A percentile compares a stretch with the other conserved stretches of the same genome.
Evolutionary conservation across 345 rosid genomes (phyloP).

Genomic region (Populus alba): DNA sequence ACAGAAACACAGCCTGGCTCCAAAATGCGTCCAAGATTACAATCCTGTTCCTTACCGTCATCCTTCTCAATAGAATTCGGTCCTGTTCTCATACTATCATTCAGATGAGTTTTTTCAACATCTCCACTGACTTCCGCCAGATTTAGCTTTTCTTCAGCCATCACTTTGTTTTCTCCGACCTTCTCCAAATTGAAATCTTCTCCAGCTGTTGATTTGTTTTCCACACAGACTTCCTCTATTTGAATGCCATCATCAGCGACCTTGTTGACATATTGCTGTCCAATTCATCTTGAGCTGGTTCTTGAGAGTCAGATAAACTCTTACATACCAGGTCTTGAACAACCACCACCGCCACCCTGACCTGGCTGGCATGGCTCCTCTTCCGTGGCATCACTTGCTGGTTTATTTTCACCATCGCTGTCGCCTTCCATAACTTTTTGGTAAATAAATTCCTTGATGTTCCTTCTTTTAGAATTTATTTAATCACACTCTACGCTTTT

Average conservation of each 20-base stretch:
- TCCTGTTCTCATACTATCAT: background rate
- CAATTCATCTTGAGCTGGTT: constrained; percentile 23
- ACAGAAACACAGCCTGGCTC: constrained; percentile 70
- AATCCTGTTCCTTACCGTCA: constrained; percentile 27
- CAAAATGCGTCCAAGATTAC: constrained; percentile 32
- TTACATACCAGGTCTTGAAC: constrained; percentile 15
- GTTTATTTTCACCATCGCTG: constrained; percentile 20
- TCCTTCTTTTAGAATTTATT: constrained; percentile 24
- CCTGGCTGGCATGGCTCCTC: constrained; percentile 31
- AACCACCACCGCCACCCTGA: constrained; percentile 19
- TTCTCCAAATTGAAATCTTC: constrained; percentile 1
- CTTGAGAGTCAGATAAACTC: constrained; percentile 9
- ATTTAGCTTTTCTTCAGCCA: constrained; percentile 23
- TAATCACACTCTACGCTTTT: constrained; percentile 11
- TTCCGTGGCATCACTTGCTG: constrained; percentile 21
- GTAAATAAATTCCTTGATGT: constrained; percentile 11
- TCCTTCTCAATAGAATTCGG: constrained; percentile 26
- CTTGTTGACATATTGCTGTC: constrained; percentile 18
- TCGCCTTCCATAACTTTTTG: constrained; percentile 17
- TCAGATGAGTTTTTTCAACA: constrained; percentile 10
- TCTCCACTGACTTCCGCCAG: constrained; percentile 19
- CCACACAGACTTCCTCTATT: constrained; percentile 4
- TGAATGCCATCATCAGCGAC: constrained; percentile 11
- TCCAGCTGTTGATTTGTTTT: background rate
- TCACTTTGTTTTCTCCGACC: constrained; percentile 16